Base-by-base conservation (phyloP, 2,329 filamentous ascomycete species). In the Geosmithia putterillii region DNA sequence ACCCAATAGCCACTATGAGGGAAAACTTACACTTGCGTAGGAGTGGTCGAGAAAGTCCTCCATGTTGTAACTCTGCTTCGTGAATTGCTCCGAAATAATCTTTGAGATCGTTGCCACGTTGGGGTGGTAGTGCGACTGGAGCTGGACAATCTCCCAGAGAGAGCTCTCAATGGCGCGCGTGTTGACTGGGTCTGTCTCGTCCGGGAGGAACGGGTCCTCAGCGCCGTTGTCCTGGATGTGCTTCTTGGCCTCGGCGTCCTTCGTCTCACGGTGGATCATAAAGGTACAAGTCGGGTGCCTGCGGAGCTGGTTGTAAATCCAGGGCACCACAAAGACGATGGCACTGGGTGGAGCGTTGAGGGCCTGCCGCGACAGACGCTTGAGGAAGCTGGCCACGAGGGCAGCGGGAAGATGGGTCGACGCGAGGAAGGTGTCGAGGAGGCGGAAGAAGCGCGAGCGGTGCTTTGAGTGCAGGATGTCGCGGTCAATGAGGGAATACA, bases 21-120 rank as follows among this genome's bases (percentile, higher is more conserved):
- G 14, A 39, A 37, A 17, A 74, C 76, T 72, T 73, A 83, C 81
- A 57, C 79, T 86, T 54, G 71, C 76, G 62, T 96, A 98, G 0
- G 86, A 90, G 60, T 96, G 88, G 57, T 98, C 92, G 40, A 96
- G 66, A 62, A 98, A 98, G 57, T 98, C 92, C 57, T 98, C 92
- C n/a, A 95, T 66, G 53, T 88, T 92, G 63, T 96, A 98, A 3
- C 83, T 75, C 51, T 88, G 81, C 66, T 98, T 98, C 2, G 92
- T 98, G 60, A 96, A 98, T 60, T 96, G 92, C 64, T 96, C 88
- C 2, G 86, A 86, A 45, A 98, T 79, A 49, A 98, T 95, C 62
- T 88, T 92, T 38, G 88, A 83, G 51, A 98, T 79, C 3, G 89
- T 92, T 1, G 90, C 89, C 20, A 98, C 87, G 53, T 96, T 98